Percentiles rank a stretch among this genome's conserved stretches.
These are phyloP conservation scores for Agarophyton chilense DNA, from an alignment of 23 red algal species.

Conservation along the genomic window DNA sequence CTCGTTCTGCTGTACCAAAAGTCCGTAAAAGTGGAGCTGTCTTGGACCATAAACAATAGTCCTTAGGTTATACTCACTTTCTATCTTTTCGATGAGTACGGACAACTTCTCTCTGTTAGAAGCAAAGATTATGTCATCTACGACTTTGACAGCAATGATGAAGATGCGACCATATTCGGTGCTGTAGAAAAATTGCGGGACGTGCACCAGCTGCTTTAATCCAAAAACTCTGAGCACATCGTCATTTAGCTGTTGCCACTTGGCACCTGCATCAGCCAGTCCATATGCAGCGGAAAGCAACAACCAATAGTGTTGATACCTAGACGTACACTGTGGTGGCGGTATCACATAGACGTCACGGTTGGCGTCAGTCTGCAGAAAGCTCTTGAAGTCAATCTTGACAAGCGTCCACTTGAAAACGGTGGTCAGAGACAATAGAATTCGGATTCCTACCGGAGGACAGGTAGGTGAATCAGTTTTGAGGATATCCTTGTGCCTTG, in stretches of 20 bases:
- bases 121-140: slow-evolving; percentile 50
- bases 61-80: slow-evolving; percentile 3
- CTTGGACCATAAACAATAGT: slow-evolving; percentile 38
- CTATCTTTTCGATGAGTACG: neutral
- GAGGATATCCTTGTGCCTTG: slow-evolving; percentile 2
- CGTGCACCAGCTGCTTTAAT: slow-evolving; percentile 4
- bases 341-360: slow-evolving; percentile 49
- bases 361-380: slow-evolving; percentile 27
- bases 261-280: slow-evolving; percentile 40
- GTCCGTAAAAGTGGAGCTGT: neutral
- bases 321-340: slow-evolving; percentile 8
- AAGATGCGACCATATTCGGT: neutral
- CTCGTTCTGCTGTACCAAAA: neutral
- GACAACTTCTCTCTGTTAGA: neutral
- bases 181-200: slow-evolving; percentile 54
- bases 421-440: slow-evolving; percentile 4
- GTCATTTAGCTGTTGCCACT: slow-evolving; percentile 40
- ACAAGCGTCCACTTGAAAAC: slow-evolving; percentile 24
- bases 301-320: slow-evolving; percentile 22
- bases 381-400: slow-evolving; percentile 44
- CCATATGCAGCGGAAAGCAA: slow-evolving; percentile 56
- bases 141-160: slow-evolving; percentile 11
- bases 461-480: slow-evolving; percentile 14
- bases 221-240: slow-evolving; percentile 1
- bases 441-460: slow-evolving; percentile 16